phyloP scores from a whole-genome alignment of 371 early-diverging fungal species.

The Scutellospora calospora region DNA sequence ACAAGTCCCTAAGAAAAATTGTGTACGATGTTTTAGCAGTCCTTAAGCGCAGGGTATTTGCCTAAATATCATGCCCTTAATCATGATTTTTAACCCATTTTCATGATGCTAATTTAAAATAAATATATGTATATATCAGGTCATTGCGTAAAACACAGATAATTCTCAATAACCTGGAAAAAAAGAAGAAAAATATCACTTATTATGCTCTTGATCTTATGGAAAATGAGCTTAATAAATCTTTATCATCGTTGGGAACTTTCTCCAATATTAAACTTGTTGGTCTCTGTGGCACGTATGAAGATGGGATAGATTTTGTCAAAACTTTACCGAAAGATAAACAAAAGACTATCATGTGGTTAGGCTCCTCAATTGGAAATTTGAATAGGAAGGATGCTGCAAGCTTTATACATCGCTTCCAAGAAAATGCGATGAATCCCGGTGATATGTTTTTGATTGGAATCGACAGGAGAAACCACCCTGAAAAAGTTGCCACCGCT shows the following conservation, averaged over 20 bases:
- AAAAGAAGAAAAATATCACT: conserved; percentile 65
- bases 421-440: conserved; percentile 63
- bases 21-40: no score
- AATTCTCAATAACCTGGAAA: conserved; percentile 77
- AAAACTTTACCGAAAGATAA: conserved; percentile 58
- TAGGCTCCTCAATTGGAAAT: conserved; percentile 93
- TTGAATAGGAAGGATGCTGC: conserved; percentile 64
- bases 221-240: conserved; percentile 76
- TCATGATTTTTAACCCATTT: neutral
- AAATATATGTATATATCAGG: conserved; percentile 49
- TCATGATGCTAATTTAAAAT: neutral
- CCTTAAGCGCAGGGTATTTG: no score
- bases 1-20: no score
- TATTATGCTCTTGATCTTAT: conserved; percentile 96
- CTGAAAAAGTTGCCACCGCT: conserved; percentile 73
- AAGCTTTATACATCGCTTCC: conserved; percentile 61
- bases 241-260: conserved; percentile 55
- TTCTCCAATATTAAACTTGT: conserved; percentile 71
- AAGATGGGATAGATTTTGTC: conserved; percentile 76
- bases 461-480: conserved; percentile 82
- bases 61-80: no score
- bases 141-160: conserved; percentile 89
- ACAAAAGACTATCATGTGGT: conserved; percentile 82
- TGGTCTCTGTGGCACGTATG: conserved; percentile 92
- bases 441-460: conserved; percentile 86